Conservation (phyloP, 352 stramenopile genomes). For the Pythium aristosporum region DNA sequence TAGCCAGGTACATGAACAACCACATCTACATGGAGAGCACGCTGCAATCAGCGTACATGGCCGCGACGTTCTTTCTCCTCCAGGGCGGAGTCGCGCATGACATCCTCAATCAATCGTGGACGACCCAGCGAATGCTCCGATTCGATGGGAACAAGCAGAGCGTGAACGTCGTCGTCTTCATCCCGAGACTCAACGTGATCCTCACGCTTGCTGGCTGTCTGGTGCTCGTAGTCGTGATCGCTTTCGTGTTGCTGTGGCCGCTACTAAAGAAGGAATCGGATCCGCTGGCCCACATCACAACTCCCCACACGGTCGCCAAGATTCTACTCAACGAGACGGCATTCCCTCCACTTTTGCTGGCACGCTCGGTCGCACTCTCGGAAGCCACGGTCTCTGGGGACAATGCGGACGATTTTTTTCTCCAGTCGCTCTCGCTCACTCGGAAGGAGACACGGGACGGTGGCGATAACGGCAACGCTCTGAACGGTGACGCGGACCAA, state of each 20-base stretch:
- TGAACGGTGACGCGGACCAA: too few relatives aligned
- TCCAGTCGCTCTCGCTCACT: too few relatives aligned
- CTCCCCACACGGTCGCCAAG: not conserved
- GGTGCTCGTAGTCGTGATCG: not conserved
- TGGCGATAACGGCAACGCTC: too few relatives aligned
- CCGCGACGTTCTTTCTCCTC: conserved; percentile 2
- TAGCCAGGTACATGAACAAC: not conserved
- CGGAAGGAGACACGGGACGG: too few relatives aligned
- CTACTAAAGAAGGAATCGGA: not conserved
- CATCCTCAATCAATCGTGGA: not conserved
- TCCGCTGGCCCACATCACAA: not conserved
- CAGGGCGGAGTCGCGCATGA: not conserved
- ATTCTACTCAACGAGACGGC: not conserved
- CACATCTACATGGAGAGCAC: conserved; percentile 6
- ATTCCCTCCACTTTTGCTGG: not conserved
- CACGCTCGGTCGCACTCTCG: not conserved
- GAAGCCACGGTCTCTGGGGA: too few relatives aligned
- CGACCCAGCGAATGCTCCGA: not conserved
- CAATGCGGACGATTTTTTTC: too few relatives aligned
- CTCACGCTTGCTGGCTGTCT: not conserved
- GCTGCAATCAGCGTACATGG: conserved; percentile 1
- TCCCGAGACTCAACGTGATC: not conserved
- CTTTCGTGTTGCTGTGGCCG: not conserved
- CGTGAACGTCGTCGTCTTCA: not conserved
- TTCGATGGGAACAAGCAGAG: not conserved